Percentiles rank a stretch among this genome's conserved stretches.
phyloP scores from a whole-genome alignment of 2,329 filamentous ascomycete species.

The Capronia americana region DNA sequence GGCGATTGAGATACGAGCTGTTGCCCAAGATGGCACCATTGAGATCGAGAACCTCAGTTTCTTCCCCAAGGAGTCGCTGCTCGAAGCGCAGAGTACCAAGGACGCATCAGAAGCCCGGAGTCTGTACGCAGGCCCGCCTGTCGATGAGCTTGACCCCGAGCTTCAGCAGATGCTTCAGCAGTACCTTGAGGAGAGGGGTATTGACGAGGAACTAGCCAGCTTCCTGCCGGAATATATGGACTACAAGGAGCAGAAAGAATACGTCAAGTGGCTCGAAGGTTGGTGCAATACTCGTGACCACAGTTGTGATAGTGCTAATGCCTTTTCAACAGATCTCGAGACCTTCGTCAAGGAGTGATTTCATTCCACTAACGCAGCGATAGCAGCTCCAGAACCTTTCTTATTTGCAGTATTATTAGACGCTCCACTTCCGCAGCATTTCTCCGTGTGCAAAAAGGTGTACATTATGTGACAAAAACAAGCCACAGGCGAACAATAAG shows the following conservation, averaged over 20 bases:
- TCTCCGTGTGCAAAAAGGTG: constrained; percentile 23
- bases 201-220: constrained; percentile 82
- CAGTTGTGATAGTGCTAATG: constrained; percentile 19
- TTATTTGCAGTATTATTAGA: constrained; percentile 21
- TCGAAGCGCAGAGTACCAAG: constrained; percentile 77
- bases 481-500: constrained; percentile 9
- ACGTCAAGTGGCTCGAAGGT: constrained; percentile 84
- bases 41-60: constrained; percentile 78
- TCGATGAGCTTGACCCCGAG: constrained; percentile 93
- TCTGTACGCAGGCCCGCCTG: constrained; percentile 84
- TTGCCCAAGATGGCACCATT: constrained; percentile 84
- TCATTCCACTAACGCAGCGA: background rate
- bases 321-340: constrained; percentile 70
- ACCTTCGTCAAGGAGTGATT: constrained; percentile 75
- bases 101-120: constrained; percentile 60
- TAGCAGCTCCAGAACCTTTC: background rate
- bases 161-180: constrained; percentile 89
- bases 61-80: constrained; percentile 78
- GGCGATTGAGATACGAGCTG: constrained; percentile 83
- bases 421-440: constrained; percentile 28
- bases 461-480: constrained; percentile 29
- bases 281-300: constrained; percentile 43
- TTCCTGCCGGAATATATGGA: constrained; percentile 98
- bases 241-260: constrained; percentile 98
- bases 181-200: constrained; percentile 92